A percentile compares a stretch with the other conserved stretches of the same genome.
phyloP scores from a whole-genome alignment of 257 asterid genomes.

The Schizonepeta tenuifolia region DNA sequence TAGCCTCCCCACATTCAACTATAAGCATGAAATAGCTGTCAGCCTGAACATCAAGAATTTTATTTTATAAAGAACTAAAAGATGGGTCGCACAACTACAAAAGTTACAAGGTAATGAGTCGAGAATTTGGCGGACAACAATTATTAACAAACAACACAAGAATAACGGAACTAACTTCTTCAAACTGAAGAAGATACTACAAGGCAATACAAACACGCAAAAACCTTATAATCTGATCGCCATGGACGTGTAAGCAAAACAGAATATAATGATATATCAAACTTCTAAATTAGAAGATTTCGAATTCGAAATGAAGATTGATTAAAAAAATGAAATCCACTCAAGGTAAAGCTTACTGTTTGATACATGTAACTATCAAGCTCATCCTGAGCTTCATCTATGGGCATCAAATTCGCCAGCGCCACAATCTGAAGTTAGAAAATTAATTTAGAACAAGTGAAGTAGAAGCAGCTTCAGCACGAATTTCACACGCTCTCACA shows the following conservation, averaged over 20 bases:
- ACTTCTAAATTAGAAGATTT: neutral
- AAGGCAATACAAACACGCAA: conserved; percentile 15
- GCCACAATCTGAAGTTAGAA: conserved; percentile 72
- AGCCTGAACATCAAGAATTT: neutral
- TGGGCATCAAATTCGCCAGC: conserved; percentile 89
- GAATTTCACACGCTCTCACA: conserved; percentile 2
- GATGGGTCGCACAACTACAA: neutral
- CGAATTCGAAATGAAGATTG: neutral
- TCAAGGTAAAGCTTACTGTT: conserved; percentile 61
- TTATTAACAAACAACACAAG: neutral
- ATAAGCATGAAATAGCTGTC: conserved; percentile 5
- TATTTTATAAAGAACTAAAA: neutral
- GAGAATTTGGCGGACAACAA: neutral
- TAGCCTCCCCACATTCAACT: conserved; percentile 7
- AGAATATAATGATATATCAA: neutral
- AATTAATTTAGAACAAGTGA: neutral
- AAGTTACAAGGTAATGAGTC: neutral
- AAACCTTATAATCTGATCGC: conserved; percentile 15
- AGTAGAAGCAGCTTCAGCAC: neutral
- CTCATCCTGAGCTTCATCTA: conserved; percentile 81
- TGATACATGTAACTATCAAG: conserved; percentile 99
- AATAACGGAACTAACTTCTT: neutral
- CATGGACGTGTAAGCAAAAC: conserved; percentile 8
- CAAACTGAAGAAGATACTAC: conserved; percentile 8
- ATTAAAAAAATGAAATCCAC: neutral